Evolutionary conservation across 805 yeast genomes (phyloP).

Genomic region (Sugiyamaella marilandica): DNA sequence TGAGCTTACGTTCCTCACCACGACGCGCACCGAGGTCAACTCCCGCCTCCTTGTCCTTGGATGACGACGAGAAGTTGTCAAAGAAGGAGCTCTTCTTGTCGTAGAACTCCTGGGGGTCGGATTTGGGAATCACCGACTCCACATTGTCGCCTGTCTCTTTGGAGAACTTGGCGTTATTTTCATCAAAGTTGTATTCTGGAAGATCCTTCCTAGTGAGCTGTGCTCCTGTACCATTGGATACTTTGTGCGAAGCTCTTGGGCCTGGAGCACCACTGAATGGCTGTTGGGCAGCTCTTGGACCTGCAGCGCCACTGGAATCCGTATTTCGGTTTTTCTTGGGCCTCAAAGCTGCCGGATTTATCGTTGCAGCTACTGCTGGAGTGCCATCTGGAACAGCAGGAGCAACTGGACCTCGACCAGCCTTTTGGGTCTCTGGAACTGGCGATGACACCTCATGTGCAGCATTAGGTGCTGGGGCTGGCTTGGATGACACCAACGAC

Average conservation of each 20-base stretch:
- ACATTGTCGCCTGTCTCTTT: constrained; percentile 41
- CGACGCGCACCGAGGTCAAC: constrained; percentile 49
- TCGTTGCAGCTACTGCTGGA: constrained; percentile 17
- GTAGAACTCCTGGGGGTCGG: constrained; percentile 41
- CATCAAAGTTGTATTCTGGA: constrained; percentile 69
- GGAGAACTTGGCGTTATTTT: constrained; percentile 64
- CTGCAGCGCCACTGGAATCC: too few species aligned
- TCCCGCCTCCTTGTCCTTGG: constrained; percentile 34
- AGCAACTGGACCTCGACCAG: constrained; percentile 15
- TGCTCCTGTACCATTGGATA: too few species aligned
- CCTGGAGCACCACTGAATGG: too few species aligned
- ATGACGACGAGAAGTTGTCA: constrained; percentile 73
- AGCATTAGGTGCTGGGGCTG: constrained; percentile 3
- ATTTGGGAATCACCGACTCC: constrained; percentile 28
- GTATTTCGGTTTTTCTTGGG: too few species aligned
- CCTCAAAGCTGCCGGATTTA: too few species aligned
- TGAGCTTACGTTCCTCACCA: constrained; percentile 66
- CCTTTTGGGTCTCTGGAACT: neutral
- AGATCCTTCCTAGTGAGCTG: neutral
- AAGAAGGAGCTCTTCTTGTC: constrained; percentile 83
- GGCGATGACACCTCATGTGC: constrained; percentile 4
- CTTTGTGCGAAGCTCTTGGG: too few species aligned
- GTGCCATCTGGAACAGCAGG: constrained; percentile 35
- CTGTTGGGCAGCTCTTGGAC: too few species aligned
- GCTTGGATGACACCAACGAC: neutral